A percentile compares a stretch with the other conserved stretches of the same genome.
Conservation (phyloP, 106 monocot genomes). For the Dioscorea zingiberensis region DNA sequence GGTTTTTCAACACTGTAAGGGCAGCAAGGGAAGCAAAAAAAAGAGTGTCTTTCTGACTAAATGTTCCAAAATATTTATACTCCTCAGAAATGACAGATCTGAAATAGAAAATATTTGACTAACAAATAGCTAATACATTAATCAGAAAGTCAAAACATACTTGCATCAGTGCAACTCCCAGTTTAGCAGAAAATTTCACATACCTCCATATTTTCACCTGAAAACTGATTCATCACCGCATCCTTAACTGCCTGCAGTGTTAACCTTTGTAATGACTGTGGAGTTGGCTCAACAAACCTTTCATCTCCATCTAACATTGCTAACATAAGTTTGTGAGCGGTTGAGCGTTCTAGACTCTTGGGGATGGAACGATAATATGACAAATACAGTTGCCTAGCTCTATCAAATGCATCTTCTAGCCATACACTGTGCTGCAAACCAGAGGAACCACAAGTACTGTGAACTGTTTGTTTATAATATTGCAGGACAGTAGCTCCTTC, state of each 20-base stretch:
- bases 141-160: too few species aligned
- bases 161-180: too few species aligned
- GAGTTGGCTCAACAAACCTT: slow-evolving; percentile 92
- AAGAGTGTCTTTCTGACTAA: neutral
- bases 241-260: slow-evolving; percentile 79
- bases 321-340: slow-evolving; percentile 91
- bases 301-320: slow-evolving; percentile 97
- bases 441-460: neutral
- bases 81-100: neutral
- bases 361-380: slow-evolving; percentile 96
- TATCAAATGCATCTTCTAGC: slow-evolving; percentile 99
- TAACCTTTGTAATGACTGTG: slow-evolving; percentile 77
- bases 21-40: slow-evolving; percentile 2
- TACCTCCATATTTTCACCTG: slow-evolving; percentile 91
- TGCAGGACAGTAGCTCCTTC: too few species aligned
- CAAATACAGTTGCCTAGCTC: slow-evolving; percentile 84
- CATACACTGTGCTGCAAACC: slow-evolving; percentile 87
- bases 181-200: slow-evolving; percentile 5
- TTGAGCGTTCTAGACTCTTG: slow-evolving; percentile 95
- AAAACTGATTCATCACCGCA: slow-evolving; percentile 95
- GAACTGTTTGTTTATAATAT: too few species aligned
- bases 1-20: slow-evolving; percentile 6
- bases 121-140: too few species aligned
- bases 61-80: neutral
- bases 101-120: neutral